Evolutionary conservation across 169 alveolate species (phyloP).

Genomic region (Babesia caballi): DNA sequence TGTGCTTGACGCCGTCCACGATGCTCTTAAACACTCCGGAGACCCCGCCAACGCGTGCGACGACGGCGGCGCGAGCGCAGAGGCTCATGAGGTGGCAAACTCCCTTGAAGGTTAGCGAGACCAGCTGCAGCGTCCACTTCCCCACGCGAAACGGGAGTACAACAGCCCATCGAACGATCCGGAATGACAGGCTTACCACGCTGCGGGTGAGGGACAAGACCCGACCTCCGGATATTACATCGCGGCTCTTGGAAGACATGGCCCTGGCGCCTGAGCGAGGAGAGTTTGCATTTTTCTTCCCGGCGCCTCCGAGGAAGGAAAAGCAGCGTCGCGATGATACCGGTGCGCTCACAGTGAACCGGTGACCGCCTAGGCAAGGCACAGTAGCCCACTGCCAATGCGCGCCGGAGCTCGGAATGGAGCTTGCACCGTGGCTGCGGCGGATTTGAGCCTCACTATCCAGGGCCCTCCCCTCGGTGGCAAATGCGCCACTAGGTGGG

Average conservation of each 20-base stretch:
- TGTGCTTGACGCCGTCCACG: conserved; percentile 63
- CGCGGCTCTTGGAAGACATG: background rate
- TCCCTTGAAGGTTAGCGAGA: conserved; percentile 25
- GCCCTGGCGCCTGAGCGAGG: background rate
- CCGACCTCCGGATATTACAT: background rate
- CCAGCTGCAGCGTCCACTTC: conserved; percentile 23
- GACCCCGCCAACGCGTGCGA: conserved; percentile 48
- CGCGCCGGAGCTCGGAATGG: background rate
- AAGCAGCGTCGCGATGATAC: background rate
- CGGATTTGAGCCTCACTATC: too few species aligned
- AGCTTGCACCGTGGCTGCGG: background rate
- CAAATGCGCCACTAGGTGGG: too few species aligned
- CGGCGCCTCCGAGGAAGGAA: background rate
- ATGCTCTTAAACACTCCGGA: conserved; percentile 54
- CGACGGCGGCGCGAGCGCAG: conserved; percentile 56
- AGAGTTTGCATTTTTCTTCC: background rate
- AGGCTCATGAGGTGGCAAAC: conserved; percentile 32
- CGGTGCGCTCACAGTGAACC: background rate
- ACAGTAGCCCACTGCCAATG: background rate
- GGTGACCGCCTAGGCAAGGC: background rate
- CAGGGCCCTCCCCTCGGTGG: too few species aligned
- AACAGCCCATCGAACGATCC: conserved; percentile 33
- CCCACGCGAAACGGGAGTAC: conserved; percentile 45
- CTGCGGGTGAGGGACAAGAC: background rate
- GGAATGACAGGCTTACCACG: conserved; percentile 10